A percentile compares a stretch with the other conserved stretches of the same genome.
These are phyloP conservation scores for Glycine soja DNA, from an alignment of 306 rosid species.

Conservation along the genomic window DNA sequence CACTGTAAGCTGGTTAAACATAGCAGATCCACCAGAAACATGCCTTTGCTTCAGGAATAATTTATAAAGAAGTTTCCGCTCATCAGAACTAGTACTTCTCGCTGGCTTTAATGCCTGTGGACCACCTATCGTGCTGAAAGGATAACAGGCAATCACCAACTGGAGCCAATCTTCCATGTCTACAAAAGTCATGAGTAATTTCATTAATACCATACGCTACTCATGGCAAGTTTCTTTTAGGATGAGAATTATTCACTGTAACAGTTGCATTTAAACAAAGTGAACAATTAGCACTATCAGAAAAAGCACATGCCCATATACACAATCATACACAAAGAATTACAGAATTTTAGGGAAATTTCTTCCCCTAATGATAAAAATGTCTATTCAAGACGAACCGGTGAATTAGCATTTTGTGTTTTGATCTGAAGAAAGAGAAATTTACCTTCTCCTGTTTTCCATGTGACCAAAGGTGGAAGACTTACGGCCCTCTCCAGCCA, in stretches of 20 bases:
- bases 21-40: constrained; percentile 62
- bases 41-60: constrained; percentile 84
- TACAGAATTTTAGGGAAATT: constrained; percentile 7
- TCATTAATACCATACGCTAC: constrained; percentile 32
- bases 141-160: constrained; percentile 86
- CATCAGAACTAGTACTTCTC: constrained; percentile 65
- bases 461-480: constrained; percentile 75
- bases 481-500: constrained; percentile 78
- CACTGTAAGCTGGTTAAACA: constrained; percentile 66
- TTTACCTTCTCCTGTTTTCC: constrained; percentile 83
- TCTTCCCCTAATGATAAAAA: constrained; percentile 9
- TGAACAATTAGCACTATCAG: constrained; percentile 25
- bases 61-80: constrained; percentile 70
- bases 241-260: constrained; percentile 27
- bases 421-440: constrained; percentile 12
- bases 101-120: constrained; percentile 62
- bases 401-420: not conserved
- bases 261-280: constrained; percentile 37
- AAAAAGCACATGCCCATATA: constrained; percentile 17
- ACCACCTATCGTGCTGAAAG: constrained; percentile 66
- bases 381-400: constrained; percentile 2
- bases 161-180: constrained; percentile 90
- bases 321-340: constrained; percentile 1
- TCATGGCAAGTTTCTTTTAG: constrained; percentile 1
- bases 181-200: constrained; percentile 51